A percentile compares a stretch with the other conserved stretches of the same genome.
These are phyloP conservation scores for Phytophthora ramorum DNA, from an alignment of 352 stramenopile species.

Conservation along the genomic window DNA sequence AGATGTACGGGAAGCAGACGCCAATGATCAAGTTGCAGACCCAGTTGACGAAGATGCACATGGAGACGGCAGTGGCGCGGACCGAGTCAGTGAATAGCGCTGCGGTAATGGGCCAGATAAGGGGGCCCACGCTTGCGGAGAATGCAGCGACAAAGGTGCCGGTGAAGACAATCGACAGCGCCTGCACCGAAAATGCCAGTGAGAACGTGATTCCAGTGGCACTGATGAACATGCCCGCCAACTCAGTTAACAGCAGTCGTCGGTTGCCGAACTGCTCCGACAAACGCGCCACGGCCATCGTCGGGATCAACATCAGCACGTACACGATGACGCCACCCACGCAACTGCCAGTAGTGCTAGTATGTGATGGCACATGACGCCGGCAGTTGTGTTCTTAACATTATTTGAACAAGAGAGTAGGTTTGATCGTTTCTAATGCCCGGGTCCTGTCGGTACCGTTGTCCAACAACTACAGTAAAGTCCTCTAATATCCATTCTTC, in stretches of 20 bases:
- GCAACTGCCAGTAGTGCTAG: no score
- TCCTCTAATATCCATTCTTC: no score
- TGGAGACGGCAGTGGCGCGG: constrained; percentile 47
- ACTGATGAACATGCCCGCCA: constrained; percentile 61
- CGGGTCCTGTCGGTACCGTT: no score
- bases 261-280: constrained; percentile 52
- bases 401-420: no score
- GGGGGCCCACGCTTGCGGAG: constrained; percentile 53
- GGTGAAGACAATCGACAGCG: constrained; percentile 58
- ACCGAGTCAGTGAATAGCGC: constrained; percentile 70
- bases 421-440: no score
- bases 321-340: constrained; percentile 45
- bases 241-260: constrained; percentile 45
- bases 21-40: constrained; percentile 63
- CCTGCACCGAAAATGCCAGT: constrained; percentile 34
- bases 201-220: constrained; percentile 51
- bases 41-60: constrained; percentile 65
- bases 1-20: constrained; percentile 65
- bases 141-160: constrained; percentile 56
- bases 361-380: no score
- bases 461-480: no score
- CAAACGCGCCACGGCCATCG: constrained; percentile 34
- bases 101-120: constrained; percentile 58
- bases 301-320: constrained; percentile 44
- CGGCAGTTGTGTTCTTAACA: no score